Conservation (phyloP, 1,284 basidiomycete species). For the Ceratobasidium theobromae region DNA sequence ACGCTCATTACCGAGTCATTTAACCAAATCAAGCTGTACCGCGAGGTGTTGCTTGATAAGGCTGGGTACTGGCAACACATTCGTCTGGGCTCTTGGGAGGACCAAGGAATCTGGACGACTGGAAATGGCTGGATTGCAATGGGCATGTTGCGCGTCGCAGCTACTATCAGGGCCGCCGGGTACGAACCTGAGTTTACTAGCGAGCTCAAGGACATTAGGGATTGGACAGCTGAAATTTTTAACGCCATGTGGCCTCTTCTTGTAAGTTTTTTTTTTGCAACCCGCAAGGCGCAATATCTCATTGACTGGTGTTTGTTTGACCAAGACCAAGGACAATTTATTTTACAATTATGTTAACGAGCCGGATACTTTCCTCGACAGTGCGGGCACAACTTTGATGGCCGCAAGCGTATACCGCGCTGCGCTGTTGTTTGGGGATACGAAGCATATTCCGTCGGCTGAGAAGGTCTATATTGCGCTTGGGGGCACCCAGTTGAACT, state of each 20-base stretch:
- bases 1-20: slow-evolving; percentile 49
- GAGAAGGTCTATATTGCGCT: slow-evolving; percentile 52
- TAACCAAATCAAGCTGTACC: slow-evolving; percentile 51
- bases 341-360: slow-evolving; percentile 76
- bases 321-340: slow-evolving; percentile 42
- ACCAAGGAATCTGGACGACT: slow-evolving; percentile 38
- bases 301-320: slow-evolving; percentile 31
- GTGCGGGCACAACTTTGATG: slow-evolving; percentile 71
- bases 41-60: slow-evolving; percentile 40
- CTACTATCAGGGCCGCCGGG: background rate
- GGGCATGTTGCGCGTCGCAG: slow-evolving; percentile 41
- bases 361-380: slow-evolving; percentile 66
- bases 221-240: slow-evolving; percentile 75
- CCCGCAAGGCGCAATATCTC: background rate
- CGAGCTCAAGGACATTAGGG: slow-evolving; percentile 60
- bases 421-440: slow-evolving; percentile 54
- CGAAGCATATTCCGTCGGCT: slow-evolving; percentile 57
- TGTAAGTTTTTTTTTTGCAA: slow-evolving; percentile 41
- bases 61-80: slow-evolving; percentile 36
- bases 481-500: slow-evolving; percentile 39
- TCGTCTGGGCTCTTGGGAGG: slow-evolving; percentile 30
- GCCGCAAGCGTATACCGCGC: slow-evolving; percentile 76
- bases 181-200: slow-evolving; percentile 44
- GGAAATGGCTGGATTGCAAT: slow-evolving; percentile 41
- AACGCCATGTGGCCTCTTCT: slow-evolving; percentile 63